A percentile compares a stretch with the other conserved stretches of the same genome.
Evolutionary conservation across 768 basidiomycete genomes (phyloP).

Genomic region (Mycena crocata): DNA sequence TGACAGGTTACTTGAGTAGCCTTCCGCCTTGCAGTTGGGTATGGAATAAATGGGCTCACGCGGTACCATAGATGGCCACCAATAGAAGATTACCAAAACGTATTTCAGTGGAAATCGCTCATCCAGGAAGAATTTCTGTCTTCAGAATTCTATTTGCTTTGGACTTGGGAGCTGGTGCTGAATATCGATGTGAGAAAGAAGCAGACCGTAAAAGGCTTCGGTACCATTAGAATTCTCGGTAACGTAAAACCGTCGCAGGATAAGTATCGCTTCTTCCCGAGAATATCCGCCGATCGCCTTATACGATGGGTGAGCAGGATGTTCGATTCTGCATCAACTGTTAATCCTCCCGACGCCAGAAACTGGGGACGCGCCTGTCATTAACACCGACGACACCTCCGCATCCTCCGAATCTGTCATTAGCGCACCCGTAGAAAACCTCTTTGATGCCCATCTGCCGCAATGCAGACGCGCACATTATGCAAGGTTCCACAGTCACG

Average conservation of each 20-base stretch:
- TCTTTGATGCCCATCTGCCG: constrained; percentile 92
- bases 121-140: constrained; percentile 67
- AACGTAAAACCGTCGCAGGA: constrained; percentile 89
- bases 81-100: constrained; percentile 1
- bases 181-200: constrained; percentile 18
- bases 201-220: constrained; percentile 4
- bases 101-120: background rate
- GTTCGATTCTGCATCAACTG: constrained; percentile 61
- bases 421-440: constrained; percentile 94
- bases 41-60: background rate
- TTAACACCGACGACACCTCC: constrained; percentile 95
- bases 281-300: constrained; percentile 79
- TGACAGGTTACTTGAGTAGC: background rate
- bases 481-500: constrained; percentile 98
- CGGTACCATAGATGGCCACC: background rate
- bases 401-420: constrained; percentile 97
- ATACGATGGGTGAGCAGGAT: constrained; percentile 83
- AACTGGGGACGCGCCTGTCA: constrained; percentile 60
- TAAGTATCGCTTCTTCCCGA: constrained; percentile 88
- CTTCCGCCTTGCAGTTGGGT: too few relatives aligned
- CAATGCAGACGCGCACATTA: constrained; percentile 98
- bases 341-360: constrained; percentile 1
- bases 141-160: constrained; percentile 89
- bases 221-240: constrained; percentile 93
- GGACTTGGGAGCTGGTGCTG: constrained; percentile 91